Base-by-base conservation (phyloP, 192 early-diverging fungal species). In the Coemansia sp. region DNA sequence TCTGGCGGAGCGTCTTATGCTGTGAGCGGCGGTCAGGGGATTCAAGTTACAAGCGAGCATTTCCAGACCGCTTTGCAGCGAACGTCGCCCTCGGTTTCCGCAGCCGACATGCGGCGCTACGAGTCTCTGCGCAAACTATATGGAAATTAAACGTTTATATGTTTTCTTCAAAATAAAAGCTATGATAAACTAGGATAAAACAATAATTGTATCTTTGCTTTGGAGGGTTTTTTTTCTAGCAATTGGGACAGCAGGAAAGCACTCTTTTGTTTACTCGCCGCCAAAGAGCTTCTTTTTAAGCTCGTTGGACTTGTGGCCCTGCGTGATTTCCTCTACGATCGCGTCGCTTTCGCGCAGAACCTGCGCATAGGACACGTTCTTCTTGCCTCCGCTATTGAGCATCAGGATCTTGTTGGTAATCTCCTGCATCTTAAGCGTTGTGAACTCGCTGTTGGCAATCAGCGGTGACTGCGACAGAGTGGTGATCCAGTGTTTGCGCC, bases 401-500 rank as follows among this genome's bases (percentile, higher is more conserved):
- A 61, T 62, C 40, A 60, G 55, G 62, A 80, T 68, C 62, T 80
- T 80, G 2, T 74, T 65, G 5, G 77, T 72, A 2, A 80, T 56
- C 55, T 80, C 77, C 55, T 63, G 61, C 51, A 80, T 55, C 68
- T 71, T 80, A n/a, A 70, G 77, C 12, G 77, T 74, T 11, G 72
- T 74, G 42, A 71, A 80, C 57, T 71, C 68, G 57, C 71, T 73
- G 84, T 75, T 88, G 89, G 92, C 88, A 17, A 97, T 78, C 20
- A 99, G 82, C 16, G 94, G 89, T 7, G 94, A 95, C 73, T 95
- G 93, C 17, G 95, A 92, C 28, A 99, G 83, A 7, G 97, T 98
- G 73, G 92, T 92, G 31, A 97, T 89, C 97, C 97, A 99, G 80
- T 99, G 96, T 79, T 97, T 97, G 64, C 95, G 91, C 97, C 97